These are phyloP conservation scores for Platanus orientalis DNA, from an alignment of 164 flowering plant genomes.

Conservation along the genomic window DNA sequence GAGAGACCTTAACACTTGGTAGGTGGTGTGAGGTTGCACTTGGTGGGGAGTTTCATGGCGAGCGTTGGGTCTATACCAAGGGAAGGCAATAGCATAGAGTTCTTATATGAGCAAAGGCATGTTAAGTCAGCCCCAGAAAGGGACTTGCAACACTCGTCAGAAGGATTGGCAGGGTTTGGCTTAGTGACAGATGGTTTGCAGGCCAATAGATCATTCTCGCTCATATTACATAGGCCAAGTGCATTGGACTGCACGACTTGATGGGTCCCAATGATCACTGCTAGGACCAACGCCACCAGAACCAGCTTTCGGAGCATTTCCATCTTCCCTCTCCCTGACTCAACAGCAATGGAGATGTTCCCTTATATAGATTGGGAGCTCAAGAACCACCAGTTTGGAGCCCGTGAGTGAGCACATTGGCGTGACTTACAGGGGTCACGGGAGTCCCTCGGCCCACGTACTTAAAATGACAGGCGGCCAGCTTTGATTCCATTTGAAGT, in stretches of 20 bases:
- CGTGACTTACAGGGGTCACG: constrained; percentile 4
- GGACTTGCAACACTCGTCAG: constrained; percentile 36
- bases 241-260: neutral
- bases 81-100: constrained; percentile 17
- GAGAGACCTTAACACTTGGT: constrained; percentile 14
- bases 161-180: constrained; percentile 21
- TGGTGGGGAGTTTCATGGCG: constrained; percentile 45
- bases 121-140: constrained; percentile 27
- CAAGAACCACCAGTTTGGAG: neutral
- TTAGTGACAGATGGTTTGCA: constrained; percentile 38
- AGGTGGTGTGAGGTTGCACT: constrained; percentile 26
- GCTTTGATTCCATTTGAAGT: no score
- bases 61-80: constrained; percentile 35
- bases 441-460: neutral
- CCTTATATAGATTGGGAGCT: neutral
- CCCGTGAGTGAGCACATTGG: constrained; percentile 5
- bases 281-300: constrained; percentile 12
- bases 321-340: constrained; percentile 1
- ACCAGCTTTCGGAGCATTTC: constrained; percentile 15
- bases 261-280: constrained; percentile 2
- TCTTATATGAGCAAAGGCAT: constrained; percentile 41
- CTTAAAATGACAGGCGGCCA: neutral
- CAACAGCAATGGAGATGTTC: neutral
- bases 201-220: constrained; percentile 17
- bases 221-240: constrained; percentile 28